A percentile compares a stretch with the other conserved stretches of the same genome.
These are phyloP conservation scores for Cucurbita moschata DNA, from an alignment of 306 rosid species.

Conservation along the genomic window DNA sequence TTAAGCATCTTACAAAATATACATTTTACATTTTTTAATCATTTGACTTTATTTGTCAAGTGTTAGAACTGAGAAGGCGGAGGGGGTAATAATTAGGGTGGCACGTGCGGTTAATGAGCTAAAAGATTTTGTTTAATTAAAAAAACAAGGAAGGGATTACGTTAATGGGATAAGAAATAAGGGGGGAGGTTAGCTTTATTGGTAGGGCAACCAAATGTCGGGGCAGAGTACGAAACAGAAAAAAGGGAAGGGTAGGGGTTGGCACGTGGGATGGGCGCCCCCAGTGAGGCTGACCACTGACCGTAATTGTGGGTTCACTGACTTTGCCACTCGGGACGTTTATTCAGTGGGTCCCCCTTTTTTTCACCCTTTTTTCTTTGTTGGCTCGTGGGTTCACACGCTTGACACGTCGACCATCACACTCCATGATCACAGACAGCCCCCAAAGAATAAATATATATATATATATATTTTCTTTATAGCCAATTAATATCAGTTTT, in stretches of 20 bases:
- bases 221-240: constrained; percentile 25
- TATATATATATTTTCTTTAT: no score
- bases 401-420: background rate
- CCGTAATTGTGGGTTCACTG: constrained; percentile 28
- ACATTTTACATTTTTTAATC: background rate
- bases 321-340: constrained; percentile 23
- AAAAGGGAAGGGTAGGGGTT: constrained; percentile 24
- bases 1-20: background rate
- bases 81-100: constrained; percentile 43
- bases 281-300: constrained; percentile 23
- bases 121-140: background rate
- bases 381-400: constrained; percentile 1
- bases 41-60: background rate
- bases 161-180: background rate
- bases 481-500: no score
- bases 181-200: background rate
- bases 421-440: background rate
- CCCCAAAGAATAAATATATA: background rate
- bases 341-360: constrained; percentile 15
- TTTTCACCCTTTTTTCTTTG: background rate
- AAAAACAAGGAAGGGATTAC: background rate
- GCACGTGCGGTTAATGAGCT: constrained; percentile 54
- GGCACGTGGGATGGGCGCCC: constrained; percentile 68
- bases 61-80: constrained; percentile 4
- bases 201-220: constrained; percentile 53